Evolutionary conservation across 2,329 filamentous ascomycete genomes (phyloP), one percentile per base, ranked within the genome.

Genomic region (Massarina eburnea): DNA sequence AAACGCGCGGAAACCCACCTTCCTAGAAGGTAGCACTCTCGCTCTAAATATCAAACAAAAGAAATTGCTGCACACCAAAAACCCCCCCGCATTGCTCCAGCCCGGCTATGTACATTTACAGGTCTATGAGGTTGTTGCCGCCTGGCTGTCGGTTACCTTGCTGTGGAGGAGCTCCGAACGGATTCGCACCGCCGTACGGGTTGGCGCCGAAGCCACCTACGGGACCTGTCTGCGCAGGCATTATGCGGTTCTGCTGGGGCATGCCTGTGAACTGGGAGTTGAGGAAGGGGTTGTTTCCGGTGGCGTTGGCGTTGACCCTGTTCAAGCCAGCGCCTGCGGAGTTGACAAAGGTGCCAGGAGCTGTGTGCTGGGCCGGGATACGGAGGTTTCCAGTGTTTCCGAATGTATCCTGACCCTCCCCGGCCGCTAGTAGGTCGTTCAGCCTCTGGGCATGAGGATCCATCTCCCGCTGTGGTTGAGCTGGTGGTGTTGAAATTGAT

Each of bases 331-430:
- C 79, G 39, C 94, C 94, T 6, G 94, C 91, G 49, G 89, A 95
- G 74, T 99, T 99, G 73, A 99, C 86, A 68, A 97, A 99, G 0
- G 89, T 95, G 20, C 92, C 94, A 0, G 94, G 94, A 1, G 94
- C 91, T 0, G 94, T 99, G 71, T 99, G 94, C 68, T 99, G 94
- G 2, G 94, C 85, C 1, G 94, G 94, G 54, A 99, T 95, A 71
- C 94, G 91, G 37, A 96, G 79, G 54, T 97, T 89, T 57, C 94
- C 94, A n/a, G 89, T 89, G 69, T 99, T 99, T 55, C 94, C 94
- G 68, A 95, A 99, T 0, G 94, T 99, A 67, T 99, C 94, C 77
- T 95, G 88, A 19, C 94, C 94, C 46, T 99, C 94, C 54, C 94
- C 91, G 19, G 81, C 84, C 3, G 91, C 82, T 35, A 99, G 82